Conservation (phyloP, 306 rosid species). For the Ammopiptanthus mongolicus region DNA sequence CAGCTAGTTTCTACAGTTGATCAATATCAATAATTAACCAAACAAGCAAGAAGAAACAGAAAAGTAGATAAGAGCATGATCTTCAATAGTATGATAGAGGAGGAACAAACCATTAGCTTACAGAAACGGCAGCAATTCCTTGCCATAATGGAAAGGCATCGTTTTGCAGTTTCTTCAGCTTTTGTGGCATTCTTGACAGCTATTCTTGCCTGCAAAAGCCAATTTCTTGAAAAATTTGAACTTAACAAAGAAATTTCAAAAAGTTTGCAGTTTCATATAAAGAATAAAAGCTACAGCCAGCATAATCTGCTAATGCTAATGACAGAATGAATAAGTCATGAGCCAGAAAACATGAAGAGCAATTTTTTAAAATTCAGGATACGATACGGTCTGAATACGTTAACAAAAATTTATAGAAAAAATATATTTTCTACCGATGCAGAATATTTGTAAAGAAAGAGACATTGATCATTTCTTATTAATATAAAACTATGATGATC, state of each 20-base stretch:
- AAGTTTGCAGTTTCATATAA: background rate
- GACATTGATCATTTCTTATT: too few species aligned
- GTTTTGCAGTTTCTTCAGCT: slow-evolving; percentile 59
- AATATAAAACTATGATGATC: too few species aligned
- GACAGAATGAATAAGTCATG: background rate
- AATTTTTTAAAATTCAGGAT: too few species aligned
- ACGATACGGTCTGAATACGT: too few species aligned
- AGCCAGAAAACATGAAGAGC: background rate
- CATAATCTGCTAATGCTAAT: background rate
- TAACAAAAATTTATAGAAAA: too few species aligned
- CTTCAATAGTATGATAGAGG: background rate
- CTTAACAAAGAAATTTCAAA: background rate
- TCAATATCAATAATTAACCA: slow-evolving; percentile 15
- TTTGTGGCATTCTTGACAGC: slow-evolving; percentile 60
- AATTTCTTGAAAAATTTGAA: background rate
- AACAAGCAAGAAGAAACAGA: background rate
- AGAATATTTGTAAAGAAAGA: too few species aligned
- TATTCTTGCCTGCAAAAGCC: slow-evolving; percentile 57
- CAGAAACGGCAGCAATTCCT: slow-evolving; percentile 94
- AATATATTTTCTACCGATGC: too few species aligned
- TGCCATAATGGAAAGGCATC: slow-evolving; percentile 65
- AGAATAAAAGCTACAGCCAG: background rate
- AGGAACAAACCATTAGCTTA: slow-evolving; percentile 74
- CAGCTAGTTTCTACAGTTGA: slow-evolving; percentile 42
- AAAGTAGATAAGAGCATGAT: background rate